Evolutionary conservation across 2,329 filamentous ascomycete genomes (phyloP).

Genomic region (Penicillium sp.): DNA sequence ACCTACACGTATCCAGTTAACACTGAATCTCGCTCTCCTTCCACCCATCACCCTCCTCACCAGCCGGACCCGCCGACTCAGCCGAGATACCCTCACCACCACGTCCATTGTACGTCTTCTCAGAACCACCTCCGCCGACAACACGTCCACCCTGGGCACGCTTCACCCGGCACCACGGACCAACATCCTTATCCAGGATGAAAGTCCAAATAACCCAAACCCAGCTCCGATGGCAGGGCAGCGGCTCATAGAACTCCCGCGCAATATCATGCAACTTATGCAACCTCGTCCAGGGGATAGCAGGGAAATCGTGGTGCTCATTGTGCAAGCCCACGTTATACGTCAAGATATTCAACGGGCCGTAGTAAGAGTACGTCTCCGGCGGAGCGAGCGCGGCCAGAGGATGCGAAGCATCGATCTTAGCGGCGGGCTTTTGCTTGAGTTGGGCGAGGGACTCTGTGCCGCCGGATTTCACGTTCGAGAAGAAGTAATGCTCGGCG

Average conservation of each 20-base stretch:
- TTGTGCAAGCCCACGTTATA: slow-evolving; percentile 99
- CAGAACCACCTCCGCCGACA: slow-evolving; percentile 54
- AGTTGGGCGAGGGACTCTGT: slow-evolving; percentile 61
- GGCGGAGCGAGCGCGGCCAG: slow-evolving; percentile 72
- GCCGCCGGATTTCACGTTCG: slow-evolving; percentile 43
- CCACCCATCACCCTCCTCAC: slow-evolving; percentile 63
- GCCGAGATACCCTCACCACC: slow-evolving; percentile 53
- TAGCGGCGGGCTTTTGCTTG: slow-evolving; percentile 40
- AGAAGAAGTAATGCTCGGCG: slow-evolving; percentile 88
- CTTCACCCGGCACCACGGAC: slow-evolving; percentile 92
- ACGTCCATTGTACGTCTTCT: slow-evolving; percentile 35
- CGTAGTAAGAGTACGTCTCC: slow-evolving; percentile 98
- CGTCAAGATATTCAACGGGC: slow-evolving; percentile 85
- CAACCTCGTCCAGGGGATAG: slow-evolving; percentile 90
- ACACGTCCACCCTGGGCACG: slow-evolving; percentile 75
- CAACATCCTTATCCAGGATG: slow-evolving; percentile 86
- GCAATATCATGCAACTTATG: slow-evolving; percentile 79
- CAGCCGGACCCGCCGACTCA: slow-evolving; percentile 54
- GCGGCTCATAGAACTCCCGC: slow-evolving; percentile 85
- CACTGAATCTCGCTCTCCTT: slow-evolving; percentile 73
- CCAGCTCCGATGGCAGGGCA: slow-evolving; percentile 91
- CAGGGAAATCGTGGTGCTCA: slow-evolving; percentile 98
- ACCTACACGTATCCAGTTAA: slow-evolving; percentile 40
- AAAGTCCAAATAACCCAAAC: slow-evolving; percentile 93
- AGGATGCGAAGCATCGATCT: slow-evolving; percentile 54